Percentiles rank a stretch among this genome's conserved stretches.
Conservation (phyloP, 1,284 basidiomycete species). For the Hemileia vastatrix region DNA sequence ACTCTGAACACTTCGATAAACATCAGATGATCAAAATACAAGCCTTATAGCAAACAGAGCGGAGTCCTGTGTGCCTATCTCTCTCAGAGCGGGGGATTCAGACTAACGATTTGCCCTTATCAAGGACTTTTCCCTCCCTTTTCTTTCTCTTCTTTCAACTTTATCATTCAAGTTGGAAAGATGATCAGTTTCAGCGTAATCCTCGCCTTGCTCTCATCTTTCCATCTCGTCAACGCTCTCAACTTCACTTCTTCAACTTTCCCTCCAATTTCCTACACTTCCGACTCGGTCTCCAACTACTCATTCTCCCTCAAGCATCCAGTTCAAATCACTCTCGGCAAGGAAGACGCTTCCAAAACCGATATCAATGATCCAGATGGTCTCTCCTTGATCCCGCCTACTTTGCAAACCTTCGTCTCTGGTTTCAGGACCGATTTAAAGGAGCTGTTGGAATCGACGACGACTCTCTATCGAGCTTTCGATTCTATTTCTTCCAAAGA, state of each 20-base stretch:
- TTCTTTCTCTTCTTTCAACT: too few relatives aligned
- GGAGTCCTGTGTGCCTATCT: too few relatives aligned
- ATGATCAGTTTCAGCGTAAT: neutral
- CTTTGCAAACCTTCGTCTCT: neutral
- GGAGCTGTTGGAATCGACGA: too few relatives aligned
- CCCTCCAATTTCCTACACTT: neutral
- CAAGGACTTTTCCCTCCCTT: too few relatives aligned
- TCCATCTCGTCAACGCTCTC: neutral
- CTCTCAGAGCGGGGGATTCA: too few relatives aligned
- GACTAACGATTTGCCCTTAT: too few relatives aligned
- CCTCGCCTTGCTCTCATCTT: neutral
- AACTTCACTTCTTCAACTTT: neutral
- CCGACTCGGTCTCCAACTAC: neutral
- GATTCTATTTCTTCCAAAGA: neutral
- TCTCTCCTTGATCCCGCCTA: neutral
- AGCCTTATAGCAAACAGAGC: too few relatives aligned
- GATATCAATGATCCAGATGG: neutral
- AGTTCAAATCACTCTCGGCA: neutral
- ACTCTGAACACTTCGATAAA: too few relatives aligned
- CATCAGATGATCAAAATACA: too few relatives aligned
- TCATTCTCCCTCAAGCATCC: neutral
- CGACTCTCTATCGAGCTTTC: neutral
- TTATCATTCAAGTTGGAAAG: too few relatives aligned
- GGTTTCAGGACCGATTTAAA: neutral
- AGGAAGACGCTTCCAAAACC: neutral